A percentile compares a stretch with the other conserved stretches of the same genome.
phyloP scores from a whole-genome alignment of 148 eudicot species.

The Fagopyrum tataricum region DNA sequence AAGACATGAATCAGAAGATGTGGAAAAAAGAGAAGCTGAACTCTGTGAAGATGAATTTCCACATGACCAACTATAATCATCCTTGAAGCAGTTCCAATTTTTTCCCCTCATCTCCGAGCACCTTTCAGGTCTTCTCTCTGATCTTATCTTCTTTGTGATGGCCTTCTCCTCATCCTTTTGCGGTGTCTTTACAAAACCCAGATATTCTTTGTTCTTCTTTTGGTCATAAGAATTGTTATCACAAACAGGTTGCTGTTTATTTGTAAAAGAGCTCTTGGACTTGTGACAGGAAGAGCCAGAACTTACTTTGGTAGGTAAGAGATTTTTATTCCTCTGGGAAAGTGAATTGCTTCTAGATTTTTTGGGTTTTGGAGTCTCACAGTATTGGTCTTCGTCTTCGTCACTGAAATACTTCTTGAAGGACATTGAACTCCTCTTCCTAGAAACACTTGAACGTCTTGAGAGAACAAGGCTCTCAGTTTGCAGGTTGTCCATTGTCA shows the following conservation, averaged over 20 bases:
- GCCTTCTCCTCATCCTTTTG: background rate
- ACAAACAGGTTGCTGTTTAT: background rate
- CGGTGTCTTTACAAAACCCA: background rate
- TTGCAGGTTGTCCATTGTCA: constrained; percentile 7
- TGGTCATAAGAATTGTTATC: background rate
- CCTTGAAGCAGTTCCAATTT: background rate
- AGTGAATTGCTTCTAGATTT: background rate
- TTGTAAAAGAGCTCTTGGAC: background rate
- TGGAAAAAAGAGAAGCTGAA: constrained; percentile 1
- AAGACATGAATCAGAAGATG: constrained; percentile 7
- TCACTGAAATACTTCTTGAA: background rate
- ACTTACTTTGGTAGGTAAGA: background rate
- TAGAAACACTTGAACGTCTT: background rate
- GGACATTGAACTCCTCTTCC: background rate
- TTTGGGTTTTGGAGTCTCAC: constrained; percentile 3
- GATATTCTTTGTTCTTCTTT: background rate
- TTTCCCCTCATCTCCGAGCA: background rate
- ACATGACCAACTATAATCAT: background rate
- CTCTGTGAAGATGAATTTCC: constrained; percentile 3
- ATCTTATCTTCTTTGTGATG: constrained; percentile 3
- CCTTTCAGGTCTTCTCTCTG: constrained; percentile 3
- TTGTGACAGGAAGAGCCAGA: constrained; percentile 8
- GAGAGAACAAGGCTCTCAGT: background rate
- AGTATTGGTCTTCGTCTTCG: constrained; percentile 3
- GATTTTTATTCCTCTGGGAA: background rate